Evolutionary conservation across 2,329 filamentous ascomycete species (phyloP).

Genomic region (Monosporascus sp.): DNA sequence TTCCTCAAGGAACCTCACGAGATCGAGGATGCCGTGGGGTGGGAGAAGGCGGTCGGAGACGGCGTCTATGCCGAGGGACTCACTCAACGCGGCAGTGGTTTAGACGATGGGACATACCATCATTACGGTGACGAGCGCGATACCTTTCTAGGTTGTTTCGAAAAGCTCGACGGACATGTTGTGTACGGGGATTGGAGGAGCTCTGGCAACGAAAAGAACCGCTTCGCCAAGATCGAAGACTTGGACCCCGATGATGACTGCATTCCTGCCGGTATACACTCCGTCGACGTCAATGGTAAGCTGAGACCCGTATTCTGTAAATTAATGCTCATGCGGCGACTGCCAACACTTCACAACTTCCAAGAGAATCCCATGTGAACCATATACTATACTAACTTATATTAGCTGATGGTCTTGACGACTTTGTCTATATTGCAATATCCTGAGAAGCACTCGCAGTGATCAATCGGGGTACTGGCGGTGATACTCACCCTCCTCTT

Average conservation of each 20-base stretch:
- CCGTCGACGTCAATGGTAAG: conserved; percentile 8
- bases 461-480: conserved; percentile 19
- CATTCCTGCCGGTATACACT: no score
- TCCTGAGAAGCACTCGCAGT: conserved; percentile 10
- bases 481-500: conserved; percentile 9
- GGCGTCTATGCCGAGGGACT: conserved; percentile 16
- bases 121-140: conserved; percentile 17
- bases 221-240: conserved; percentile 2
- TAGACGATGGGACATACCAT: conserved; percentile 24
- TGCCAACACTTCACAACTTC: no score
- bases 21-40: neutral
- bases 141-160: conserved; percentile 19
- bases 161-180: conserved; percentile 20
- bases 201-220: conserved; percentile 3
- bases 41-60: conserved; percentile 16
- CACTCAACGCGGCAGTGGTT: conserved; percentile 23
- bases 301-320: neutral
- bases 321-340: conserved; percentile 1
- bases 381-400: no score
- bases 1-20: no score
- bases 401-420: conserved; percentile 19
- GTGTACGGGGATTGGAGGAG: conserved; percentile 4
- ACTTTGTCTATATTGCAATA: conserved; percentile 23
- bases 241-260: no score
- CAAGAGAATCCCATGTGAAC: no score